Evolutionary conservation across 1,284 basidiomycete species (phyloP).

Genomic region (Moniliella sp.): DNA sequence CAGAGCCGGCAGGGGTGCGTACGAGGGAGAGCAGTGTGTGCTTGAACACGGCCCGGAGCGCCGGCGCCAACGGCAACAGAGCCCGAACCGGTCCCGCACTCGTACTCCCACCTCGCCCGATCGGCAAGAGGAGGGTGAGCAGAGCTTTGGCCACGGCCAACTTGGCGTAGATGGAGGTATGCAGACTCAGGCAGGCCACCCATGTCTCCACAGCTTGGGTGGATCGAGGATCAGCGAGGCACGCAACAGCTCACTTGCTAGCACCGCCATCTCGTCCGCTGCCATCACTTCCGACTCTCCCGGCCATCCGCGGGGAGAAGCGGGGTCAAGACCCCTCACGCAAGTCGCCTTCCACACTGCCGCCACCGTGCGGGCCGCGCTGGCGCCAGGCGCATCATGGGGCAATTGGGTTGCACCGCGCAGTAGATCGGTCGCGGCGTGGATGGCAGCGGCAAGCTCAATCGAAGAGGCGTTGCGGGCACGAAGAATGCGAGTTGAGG

Average conservation of each 20-base stretch:
- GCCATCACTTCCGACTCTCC: conserved; percentile 18
- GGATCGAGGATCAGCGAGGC: conserved; percentile 26
- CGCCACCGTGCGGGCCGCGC: no score
- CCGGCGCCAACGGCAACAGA: conserved; percentile 9
- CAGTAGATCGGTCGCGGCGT: no score
- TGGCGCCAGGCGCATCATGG: no score
- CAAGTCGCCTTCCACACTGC: no score
- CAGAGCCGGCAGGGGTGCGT: conserved; percentile 2
- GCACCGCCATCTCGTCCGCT: not conserved
- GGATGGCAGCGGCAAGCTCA: no score
- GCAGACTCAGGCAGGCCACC: conserved; percentile 13
- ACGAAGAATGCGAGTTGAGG: no score
- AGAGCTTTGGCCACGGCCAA: conserved; percentile 17
- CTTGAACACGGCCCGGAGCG: conserved; percentile 12
- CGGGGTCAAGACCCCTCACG: conserved; percentile 41
- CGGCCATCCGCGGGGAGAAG: conserved; percentile 18
- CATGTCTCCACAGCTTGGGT: conserved; percentile 11
- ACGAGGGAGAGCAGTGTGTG: conserved; percentile 7
- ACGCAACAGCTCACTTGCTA: conserved; percentile 15
- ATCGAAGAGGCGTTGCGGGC: no score
- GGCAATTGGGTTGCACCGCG: no score
- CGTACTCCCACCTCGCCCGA: conserved; percentile 9
- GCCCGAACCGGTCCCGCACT: conserved; percentile 16
- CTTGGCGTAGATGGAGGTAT: conserved; percentile 14
- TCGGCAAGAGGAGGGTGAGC: conserved; percentile 13